phyloP scores from a whole-genome alignment of 805 yeast genomes.

The Zygosaccharomyces lentus region DNA sequence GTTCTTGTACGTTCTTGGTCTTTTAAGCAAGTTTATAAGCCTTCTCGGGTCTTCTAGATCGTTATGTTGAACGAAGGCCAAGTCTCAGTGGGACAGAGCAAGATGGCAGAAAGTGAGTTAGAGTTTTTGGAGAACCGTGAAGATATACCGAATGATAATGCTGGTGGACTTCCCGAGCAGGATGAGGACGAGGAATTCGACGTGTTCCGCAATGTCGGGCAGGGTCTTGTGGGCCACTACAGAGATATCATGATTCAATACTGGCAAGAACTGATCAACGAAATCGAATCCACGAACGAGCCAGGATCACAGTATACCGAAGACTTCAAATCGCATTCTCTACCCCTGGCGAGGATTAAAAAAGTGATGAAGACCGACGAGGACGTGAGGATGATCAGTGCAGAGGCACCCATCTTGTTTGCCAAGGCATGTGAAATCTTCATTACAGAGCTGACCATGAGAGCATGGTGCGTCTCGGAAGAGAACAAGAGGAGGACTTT shows the following conservation, averaged over 20 bases:
- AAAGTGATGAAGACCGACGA: slow-evolving; percentile 98
- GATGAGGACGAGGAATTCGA: slow-evolving; percentile 39
- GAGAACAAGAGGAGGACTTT: slow-evolving; percentile 91
- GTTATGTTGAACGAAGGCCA: background rate
- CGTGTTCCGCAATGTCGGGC: slow-evolving; percentile 86
- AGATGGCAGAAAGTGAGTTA: slow-evolving; percentile 8
- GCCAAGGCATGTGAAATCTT: slow-evolving; percentile 98
- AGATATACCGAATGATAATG: background rate
- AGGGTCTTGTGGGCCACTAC: slow-evolving; percentile 78
- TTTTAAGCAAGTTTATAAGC: background rate
- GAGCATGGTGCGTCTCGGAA: slow-evolving; percentile 99
- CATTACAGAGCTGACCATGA: slow-evolving; percentile 94
- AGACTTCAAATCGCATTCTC: slow-evolving; percentile 88
- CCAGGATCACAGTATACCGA: slow-evolving; percentile 58
- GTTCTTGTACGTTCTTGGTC: background rate
- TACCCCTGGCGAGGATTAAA: slow-evolving; percentile 93
- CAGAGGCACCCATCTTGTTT: slow-evolving; percentile 95
- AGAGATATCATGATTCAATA: slow-evolving; percentile 89
- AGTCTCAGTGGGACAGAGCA: background rate
- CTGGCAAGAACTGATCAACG: slow-evolving; percentile 94
- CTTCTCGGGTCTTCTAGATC: background rate
- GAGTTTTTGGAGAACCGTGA: slow-evolving; percentile 3
- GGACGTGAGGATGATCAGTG: slow-evolving; percentile 95
- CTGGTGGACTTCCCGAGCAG: slow-evolving; percentile 8
- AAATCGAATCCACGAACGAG: slow-evolving; percentile 56